Conservation (phyloP, 352 stramenopile species). For the Pythium dissotocum region DNA sequence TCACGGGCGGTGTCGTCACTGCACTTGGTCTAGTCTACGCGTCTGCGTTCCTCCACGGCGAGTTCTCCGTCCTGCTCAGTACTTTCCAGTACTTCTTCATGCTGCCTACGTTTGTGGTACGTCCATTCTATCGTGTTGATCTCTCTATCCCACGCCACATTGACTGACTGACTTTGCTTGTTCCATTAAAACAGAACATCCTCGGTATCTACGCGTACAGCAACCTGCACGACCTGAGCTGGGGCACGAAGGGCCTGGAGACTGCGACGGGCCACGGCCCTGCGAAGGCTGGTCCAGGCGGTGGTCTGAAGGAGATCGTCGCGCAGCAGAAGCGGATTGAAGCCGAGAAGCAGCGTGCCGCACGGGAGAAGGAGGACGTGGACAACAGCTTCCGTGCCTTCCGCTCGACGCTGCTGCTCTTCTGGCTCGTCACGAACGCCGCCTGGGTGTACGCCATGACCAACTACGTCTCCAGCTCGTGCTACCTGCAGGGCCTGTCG, state of each 20-base stretch:
- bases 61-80: slow-evolving; percentile 41
- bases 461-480: slow-evolving; percentile 44
- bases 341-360: slow-evolving; percentile 33
- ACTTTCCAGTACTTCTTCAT: slow-evolving; percentile 47
- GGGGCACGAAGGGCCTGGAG: slow-evolving; percentile 40
- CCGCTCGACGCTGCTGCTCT: slow-evolving; percentile 45
- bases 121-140: not conserved
- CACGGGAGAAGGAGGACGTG: slow-evolving; percentile 46
- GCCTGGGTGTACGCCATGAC: slow-evolving; percentile 48
- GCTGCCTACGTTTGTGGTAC: slow-evolving; percentile 43
- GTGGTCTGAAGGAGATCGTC: slow-evolving; percentile 51
- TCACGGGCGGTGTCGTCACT: slow-evolving; percentile 28
- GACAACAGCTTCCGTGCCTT: slow-evolving; percentile 55
- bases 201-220: slow-evolving; percentile 44
- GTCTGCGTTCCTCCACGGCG: slow-evolving; percentile 39
- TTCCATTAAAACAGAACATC: slow-evolving; percentile 28
- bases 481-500: slow-evolving; percentile 48
- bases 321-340: slow-evolving; percentile 49
- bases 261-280: slow-evolving; percentile 26
- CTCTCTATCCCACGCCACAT: not conserved
- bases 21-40: slow-evolving; percentile 29
- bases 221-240: slow-evolving; percentile 42
- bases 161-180: not conserved
- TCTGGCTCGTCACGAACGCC: slow-evolving; percentile 54
- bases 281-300: slow-evolving; percentile 23